Percentiles rank a stretch among this genome's conserved stretches.
phyloP scores from a whole-genome alignment of 2,329 filamentous ascomycete species.

The Colletotrichum brevisporum region DNA sequence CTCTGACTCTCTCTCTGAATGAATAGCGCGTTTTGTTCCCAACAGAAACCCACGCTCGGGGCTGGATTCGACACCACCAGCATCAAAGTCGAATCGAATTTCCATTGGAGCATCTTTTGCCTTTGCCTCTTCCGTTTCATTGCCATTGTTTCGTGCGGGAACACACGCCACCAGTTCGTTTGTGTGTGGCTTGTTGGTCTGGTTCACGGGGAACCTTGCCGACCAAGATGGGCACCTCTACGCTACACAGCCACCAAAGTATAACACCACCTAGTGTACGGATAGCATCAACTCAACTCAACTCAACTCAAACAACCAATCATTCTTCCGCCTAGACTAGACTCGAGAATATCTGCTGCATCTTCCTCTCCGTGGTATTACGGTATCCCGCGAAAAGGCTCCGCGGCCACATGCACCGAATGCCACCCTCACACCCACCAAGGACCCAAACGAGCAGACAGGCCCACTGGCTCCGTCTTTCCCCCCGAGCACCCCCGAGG shows the following conservation, averaged over 20 bases:
- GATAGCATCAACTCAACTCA: too few species aligned
- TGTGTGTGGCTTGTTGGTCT: background rate
- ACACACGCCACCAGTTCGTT: constrained; percentile 21
- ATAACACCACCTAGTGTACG: too few species aligned
- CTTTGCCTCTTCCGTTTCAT: constrained; percentile 22
- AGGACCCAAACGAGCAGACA: background rate
- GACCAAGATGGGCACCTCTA: too few species aligned
- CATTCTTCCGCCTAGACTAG: too few species aligned
- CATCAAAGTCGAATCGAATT: background rate
- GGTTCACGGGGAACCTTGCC: too few species aligned
- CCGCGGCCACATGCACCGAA: constrained; percentile 9
- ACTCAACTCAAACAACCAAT: too few species aligned
- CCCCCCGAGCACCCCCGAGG: constrained; percentile 9
- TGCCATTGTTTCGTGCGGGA: constrained; percentile 24
- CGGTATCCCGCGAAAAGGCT: constrained; percentile 36
- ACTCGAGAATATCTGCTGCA: too few species aligned
- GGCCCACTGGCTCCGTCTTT: constrained; percentile 21
- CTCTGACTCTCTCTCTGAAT: too few species aligned
- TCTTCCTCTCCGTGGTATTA: too few species aligned
- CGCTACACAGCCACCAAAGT: too few species aligned
- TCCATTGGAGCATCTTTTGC: constrained; percentile 2
- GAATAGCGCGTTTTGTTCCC: background rate
- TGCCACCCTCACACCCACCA: too few species aligned
- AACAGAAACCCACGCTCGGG: background rate
- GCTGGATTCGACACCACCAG: too few species aligned